phyloP scores from a whole-genome alignment of 441 rosid species.

The Erysimum cheiri region DNA sequence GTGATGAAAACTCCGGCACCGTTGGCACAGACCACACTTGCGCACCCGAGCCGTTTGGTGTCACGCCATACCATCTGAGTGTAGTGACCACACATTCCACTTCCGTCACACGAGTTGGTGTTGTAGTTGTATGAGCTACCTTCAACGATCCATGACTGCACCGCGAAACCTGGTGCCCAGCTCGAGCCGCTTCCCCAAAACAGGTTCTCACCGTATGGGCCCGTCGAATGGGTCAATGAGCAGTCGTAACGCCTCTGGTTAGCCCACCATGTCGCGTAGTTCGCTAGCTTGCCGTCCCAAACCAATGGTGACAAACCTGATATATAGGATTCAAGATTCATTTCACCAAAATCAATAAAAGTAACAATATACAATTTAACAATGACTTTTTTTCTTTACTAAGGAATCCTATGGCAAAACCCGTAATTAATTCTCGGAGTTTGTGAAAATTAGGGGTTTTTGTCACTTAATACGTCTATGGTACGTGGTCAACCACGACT shows the following conservation, averaged over 20 bases:
- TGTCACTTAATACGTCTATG: no score
- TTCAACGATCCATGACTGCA: slow-evolving; percentile 57
- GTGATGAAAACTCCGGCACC: slow-evolving; percentile 77
- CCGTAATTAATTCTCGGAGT: no score
- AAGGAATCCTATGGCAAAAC: no score
- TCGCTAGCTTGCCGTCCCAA: slow-evolving; percentile 55
- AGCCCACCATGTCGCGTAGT: slow-evolving; percentile 60
- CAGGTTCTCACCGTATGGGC: slow-evolving; percentile 70
- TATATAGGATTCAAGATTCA: not conserved
- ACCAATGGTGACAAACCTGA: slow-evolving; percentile 48
- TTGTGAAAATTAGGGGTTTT: no score
- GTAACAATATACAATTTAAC: no score
- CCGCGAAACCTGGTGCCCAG: slow-evolving; percentile 62
- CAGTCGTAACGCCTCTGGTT: slow-evolving; percentile 60
- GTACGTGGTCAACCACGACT: no score
- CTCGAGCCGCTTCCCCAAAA: slow-evolving; percentile 73
- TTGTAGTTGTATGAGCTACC: slow-evolving; percentile 47
- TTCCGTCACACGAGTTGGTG: slow-evolving; percentile 54
- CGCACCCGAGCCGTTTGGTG: slow-evolving; percentile 61
- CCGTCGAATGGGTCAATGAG: slow-evolving; percentile 59
- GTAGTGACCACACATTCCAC: slow-evolving; percentile 69
- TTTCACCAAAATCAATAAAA: slow-evolving; percentile 14
- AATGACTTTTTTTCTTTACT: no score
- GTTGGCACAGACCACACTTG: slow-evolving; percentile 49
- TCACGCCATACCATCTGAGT: slow-evolving; percentile 73